Percentiles rank a stretch among this genome's conserved stretches.
These are phyloP conservation scores for Magnusiomyces tetraspermus DNA, from an alignment of 1,139 yeast genomes.

Conservation along the genomic window DNA sequence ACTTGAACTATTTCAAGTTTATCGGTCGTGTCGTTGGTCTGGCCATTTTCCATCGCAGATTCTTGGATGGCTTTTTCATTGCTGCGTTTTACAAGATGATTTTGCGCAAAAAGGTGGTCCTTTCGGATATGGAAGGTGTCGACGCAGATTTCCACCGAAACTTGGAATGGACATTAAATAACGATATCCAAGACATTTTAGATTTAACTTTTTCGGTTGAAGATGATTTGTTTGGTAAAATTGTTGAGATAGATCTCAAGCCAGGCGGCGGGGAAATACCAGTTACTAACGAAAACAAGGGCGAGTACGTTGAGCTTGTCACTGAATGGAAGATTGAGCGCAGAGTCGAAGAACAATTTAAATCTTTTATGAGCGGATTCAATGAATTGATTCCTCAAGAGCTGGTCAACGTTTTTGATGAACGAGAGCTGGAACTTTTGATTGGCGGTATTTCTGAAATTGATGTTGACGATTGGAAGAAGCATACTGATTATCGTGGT, in stretches of 20 bases:
- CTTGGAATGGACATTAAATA: constrained; percentile 90
- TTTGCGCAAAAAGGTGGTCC: constrained; percentile 67
- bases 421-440: constrained; percentile 84
- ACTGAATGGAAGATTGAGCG: constrained; percentile 79
- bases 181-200: constrained; percentile 87
- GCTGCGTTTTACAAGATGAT: constrained; percentile 88
- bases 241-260: constrained; percentile 64
- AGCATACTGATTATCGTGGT: constrained; percentile 70
- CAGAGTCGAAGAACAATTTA: constrained; percentile 82
- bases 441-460: constrained; percentile 95
- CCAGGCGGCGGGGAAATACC: constrained; percentile 76
- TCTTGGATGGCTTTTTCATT: constrained; percentile 88
- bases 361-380: constrained; percentile 70
- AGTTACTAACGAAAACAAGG: constrained; percentile 85
- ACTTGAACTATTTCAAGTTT: constrained; percentile 83
- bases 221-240: constrained; percentile 90
- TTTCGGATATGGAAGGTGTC: constrained; percentile 90
- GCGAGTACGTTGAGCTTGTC: constrained; percentile 74
- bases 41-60: constrained; percentile 80
- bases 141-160: constrained; percentile 91
- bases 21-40: constrained; percentile 92
- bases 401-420: constrained; percentile 79
- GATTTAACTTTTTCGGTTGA: constrained; percentile 95
- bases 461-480: constrained; percentile 92
- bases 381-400: constrained; percentile 85